Conservation (phyloP, 2,329 filamentous ascomycete species). For the Diplodia scrobiculata region DNA sequence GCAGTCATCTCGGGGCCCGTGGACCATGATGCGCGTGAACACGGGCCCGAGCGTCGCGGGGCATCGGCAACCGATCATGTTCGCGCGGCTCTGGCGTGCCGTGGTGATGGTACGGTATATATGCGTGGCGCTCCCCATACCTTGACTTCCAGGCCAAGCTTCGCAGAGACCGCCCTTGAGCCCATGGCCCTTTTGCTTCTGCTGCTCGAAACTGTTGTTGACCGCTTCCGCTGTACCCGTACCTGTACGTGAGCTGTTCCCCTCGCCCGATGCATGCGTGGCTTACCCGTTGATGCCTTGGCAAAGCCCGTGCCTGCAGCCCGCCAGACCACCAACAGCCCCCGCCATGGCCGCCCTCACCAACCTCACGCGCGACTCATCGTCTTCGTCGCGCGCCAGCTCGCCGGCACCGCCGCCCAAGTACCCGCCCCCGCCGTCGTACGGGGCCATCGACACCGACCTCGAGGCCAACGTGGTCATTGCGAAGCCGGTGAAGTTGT, state of each 20-base stretch:
- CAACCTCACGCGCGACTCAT: slow-evolving; percentile 3
- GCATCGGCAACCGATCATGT: not conserved
- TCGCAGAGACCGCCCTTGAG: not conserved
- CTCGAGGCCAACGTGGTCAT: not conserved
- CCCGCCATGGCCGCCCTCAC: slow-evolving; percentile 6
- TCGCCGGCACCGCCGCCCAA: slow-evolving; percentile 8
- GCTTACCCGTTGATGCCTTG: slow-evolving; percentile 7
- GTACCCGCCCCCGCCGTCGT: slow-evolving; percentile 18
- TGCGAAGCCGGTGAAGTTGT: slow-evolving; percentile 1
- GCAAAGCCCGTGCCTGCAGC: not conserved
- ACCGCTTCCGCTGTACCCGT: not conserved
- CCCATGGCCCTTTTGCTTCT: not conserved
- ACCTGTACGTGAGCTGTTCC: not conserved
- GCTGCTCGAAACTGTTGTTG: not conserved
- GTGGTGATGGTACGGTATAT: not conserved
- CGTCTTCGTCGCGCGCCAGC: slow-evolving; percentile 7
- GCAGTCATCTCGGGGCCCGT: not conserved
- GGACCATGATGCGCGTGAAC: not conserved
- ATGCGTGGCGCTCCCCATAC: slow-evolving; percentile 1
- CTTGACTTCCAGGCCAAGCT: not conserved
- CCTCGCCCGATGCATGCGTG: not conserved
- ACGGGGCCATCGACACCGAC: not conserved
- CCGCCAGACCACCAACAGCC: not conserved
- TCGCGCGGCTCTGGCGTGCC: not conserved
- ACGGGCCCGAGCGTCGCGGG: not conserved